Conservation (phyloP, 805 yeast species). For the Blastobotrys terrestris region DNA sequence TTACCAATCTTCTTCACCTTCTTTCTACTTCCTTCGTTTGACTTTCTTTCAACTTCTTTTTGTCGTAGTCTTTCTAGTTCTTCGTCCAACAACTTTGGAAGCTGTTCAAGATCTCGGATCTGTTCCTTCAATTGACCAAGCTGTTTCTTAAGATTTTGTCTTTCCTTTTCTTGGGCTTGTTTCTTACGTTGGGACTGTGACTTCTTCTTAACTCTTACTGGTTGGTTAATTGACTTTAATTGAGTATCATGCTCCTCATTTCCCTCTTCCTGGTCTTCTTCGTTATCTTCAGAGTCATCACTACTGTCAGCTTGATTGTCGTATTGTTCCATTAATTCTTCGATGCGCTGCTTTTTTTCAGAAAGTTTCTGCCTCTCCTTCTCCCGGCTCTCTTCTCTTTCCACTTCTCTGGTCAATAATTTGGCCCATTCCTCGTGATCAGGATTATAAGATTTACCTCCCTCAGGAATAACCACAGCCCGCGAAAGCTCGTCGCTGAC, state of each 20-base stretch:
- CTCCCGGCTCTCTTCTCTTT: constrained; percentile 60
- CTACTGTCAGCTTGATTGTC: constrained; percentile 25
- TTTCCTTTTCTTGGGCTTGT: constrained; percentile 50
- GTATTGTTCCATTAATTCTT: constrained; percentile 52
- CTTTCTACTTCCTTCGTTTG: constrained; percentile 23
- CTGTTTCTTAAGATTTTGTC: constrained; percentile 44
- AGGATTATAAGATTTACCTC: constrained; percentile 93
- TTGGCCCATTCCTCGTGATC: constrained; percentile 74
- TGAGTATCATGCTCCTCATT: constrained; percentile 36
- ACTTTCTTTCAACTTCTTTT: constrained; percentile 19
- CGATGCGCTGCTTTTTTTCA: constrained; percentile 59
- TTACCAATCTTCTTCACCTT: constrained; percentile 37
- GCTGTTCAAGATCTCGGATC: constrained; percentile 50
- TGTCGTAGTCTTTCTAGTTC: constrained; percentile 16
- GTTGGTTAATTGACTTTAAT: constrained; percentile 61
- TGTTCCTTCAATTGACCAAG: constrained; percentile 54
- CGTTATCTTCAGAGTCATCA: constrained; percentile 25
- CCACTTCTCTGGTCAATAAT: constrained; percentile 61
- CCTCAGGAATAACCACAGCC: constrained; percentile 52
- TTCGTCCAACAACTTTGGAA: constrained; percentile 28
- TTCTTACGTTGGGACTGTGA: constrained; percentile 72
- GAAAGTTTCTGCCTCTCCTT: constrained; percentile 53
- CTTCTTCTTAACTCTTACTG: constrained; percentile 62
- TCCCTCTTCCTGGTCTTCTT: constrained; percentile 24
- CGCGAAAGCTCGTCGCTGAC: constrained; percentile 36